Evolutionary conservation across 805 yeast genomes (phyloP), one percentile per base, ranked within the genome.

Genomic region (Nakazawaea holstii): DNA sequence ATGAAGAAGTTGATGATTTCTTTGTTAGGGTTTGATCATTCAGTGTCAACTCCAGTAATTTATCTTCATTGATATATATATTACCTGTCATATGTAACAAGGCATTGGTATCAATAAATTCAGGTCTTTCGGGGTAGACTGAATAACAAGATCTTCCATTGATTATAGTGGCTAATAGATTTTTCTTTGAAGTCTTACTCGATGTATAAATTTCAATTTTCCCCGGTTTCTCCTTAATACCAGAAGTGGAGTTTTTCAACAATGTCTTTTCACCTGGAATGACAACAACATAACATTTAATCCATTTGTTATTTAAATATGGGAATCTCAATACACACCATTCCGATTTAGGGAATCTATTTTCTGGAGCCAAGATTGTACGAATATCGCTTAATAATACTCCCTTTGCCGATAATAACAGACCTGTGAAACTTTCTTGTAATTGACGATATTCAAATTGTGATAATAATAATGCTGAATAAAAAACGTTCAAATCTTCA

Each of bases 381-480:
- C 80, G 79, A 37, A 81, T 70, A 58, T 82, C 89, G 2, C 76
- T 69, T 47, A 82, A 68, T 45, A 67, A 60, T 3, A 79, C 68
- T 1, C 84, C 88, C 53, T 77, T 80, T 8, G 77, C 62, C 8
- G 84, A 76, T 31, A 82, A 60, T 31, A 82, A 62, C 2, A 81
- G 84, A 6, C 86, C 89, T 0, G 87, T 81, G 57, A 76, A 82
- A 17, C 81, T 73, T 61, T 81, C 84, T 55, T 77, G 80, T 45
- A 82, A 65, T 41, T 76, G 73, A 15, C 71, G 69, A 54, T 67
- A 74, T 60, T 82, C 89, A 56, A 67, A 82, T 52, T 73, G 76
- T n/a, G 83, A 64, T 41, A 82, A 59, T 43, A 73, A 64, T 32
- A 82, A 59, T 3, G 81, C 76, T 1, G 80, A 64, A 15, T 77